phyloP scores from a whole-genome alignment of 129 eudicot genomes.

The Flaveria linearis region DNA sequence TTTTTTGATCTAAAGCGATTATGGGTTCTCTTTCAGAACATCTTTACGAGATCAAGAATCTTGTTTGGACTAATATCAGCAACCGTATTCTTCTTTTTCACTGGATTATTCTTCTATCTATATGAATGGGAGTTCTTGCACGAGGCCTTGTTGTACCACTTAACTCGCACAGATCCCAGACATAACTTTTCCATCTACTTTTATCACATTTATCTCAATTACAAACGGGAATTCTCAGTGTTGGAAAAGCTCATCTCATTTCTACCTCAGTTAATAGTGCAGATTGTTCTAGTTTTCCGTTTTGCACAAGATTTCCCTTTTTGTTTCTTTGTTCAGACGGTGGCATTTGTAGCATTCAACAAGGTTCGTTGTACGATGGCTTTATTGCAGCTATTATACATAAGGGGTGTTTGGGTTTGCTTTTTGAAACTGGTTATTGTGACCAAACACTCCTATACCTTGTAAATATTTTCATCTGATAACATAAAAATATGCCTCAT shows the following conservation, averaged over 20 bases:
- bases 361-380: constrained; percentile 54
- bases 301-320: constrained; percentile 78
- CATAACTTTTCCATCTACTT: constrained; percentile 93
- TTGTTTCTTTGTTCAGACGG: constrained; percentile 86
- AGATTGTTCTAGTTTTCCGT: constrained; percentile 63
- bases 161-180: constrained; percentile 96
- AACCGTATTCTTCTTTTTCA: constrained; percentile 62
- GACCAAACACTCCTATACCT: not conserved
- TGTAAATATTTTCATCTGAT: not conserved
- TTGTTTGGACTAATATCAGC: constrained; percentile 72
- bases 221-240: constrained; percentile 61
- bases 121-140: constrained; percentile 88
- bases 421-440: not conserved
- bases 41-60: constrained; percentile 63
- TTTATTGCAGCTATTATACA: constrained; percentile 6
- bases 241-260: constrained; percentile 80
- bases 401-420: constrained; percentile 9
- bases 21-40: constrained; percentile 41
- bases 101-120: constrained; percentile 65
- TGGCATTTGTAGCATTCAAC: constrained; percentile 96
- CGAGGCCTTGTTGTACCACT: constrained; percentile 88
- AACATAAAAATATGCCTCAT: not conserved
- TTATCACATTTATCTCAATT: constrained; percentile 89
- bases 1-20: constrained; percentile 8
- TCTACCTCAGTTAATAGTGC: constrained; percentile 87